These are phyloP conservation scores for Penicillium capsulatum DNA, from an alignment of 2,329 filamentous ascomycete genomes.

Conservation along the genomic window DNA sequence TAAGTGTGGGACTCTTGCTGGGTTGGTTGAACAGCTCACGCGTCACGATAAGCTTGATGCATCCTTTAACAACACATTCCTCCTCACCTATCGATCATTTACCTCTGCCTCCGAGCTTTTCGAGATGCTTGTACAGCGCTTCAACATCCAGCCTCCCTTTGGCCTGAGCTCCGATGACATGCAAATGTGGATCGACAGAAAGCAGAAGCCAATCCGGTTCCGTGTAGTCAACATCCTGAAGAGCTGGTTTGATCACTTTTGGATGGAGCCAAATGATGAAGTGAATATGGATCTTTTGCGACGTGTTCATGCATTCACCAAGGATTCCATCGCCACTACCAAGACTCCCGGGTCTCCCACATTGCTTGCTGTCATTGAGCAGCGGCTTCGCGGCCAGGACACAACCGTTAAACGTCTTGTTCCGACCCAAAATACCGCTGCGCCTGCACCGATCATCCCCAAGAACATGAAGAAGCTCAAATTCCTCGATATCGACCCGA, in stretches of 20 bases:
- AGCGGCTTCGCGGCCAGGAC: constrained; percentile 83
- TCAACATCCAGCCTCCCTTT: constrained; percentile 85
- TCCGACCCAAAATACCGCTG: constrained; percentile 75
- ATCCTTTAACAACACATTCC: constrained; percentile 95
- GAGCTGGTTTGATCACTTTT: constrained; percentile 97
- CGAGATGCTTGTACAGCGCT: constrained; percentile 84
- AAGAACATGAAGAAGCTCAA: constrained; percentile 99
- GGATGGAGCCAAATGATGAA: constrained; percentile 95
- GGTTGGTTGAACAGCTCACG: constrained; percentile 89
- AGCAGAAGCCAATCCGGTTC: constrained; percentile 94
- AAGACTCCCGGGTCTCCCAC: constrained; percentile 85
- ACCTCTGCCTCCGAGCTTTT: constrained; percentile 87
- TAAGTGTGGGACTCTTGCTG: constrained; percentile 83
- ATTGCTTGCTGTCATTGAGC: constrained; percentile 81
- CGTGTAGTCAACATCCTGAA: constrained; percentile 96
- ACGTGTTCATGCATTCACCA: constrained; percentile 84
- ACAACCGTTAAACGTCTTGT: constrained; percentile 77
- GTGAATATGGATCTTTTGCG: constrained; percentile 79
- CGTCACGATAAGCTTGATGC: constrained; percentile 93
- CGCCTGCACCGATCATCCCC: constrained; percentile 83
- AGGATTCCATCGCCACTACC: constrained; percentile 85
- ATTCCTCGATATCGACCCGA: constrained; percentile 92
- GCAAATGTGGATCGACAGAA: constrained; percentile 84
- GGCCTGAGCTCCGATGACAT: constrained; percentile 71
- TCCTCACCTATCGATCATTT: constrained; percentile 94